Evolutionary conservation across 768 basidiomycete genomes (phyloP).

Genomic region (Austroboletus eburneus): DNA sequence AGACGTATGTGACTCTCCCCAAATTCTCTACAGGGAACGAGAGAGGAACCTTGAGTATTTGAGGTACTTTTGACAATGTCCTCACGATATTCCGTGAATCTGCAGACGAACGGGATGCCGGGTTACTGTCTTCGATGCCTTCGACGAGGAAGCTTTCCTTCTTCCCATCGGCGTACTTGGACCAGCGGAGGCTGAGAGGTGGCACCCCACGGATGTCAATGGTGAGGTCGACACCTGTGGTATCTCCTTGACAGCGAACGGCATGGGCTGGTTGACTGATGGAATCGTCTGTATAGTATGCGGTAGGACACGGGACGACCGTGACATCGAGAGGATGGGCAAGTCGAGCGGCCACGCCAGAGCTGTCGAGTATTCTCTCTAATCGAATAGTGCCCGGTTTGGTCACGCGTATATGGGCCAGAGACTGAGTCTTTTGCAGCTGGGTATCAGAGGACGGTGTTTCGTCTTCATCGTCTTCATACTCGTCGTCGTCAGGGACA

Average conservation of each 20-base stretch:
- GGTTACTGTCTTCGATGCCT: conserved; percentile 66
- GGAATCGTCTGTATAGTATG: conserved; percentile 50
- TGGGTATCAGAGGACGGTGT: conserved; percentile 34
- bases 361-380: conserved; percentile 66
- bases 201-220: conserved; percentile 72
- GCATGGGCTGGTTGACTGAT: conserved; percentile 36
- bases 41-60: conserved; percentile 65
- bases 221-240: conserved; percentile 49
- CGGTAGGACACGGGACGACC: conserved; percentile 79
- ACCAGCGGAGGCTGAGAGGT: conserved; percentile 75
- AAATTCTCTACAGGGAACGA: conserved; percentile 56
- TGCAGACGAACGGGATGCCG: conserved; percentile 28
- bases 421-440: conserved; percentile 70
- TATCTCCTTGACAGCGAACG: conserved; percentile 67
- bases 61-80: conserved; percentile 35
- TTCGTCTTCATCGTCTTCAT: conserved; percentile 54
- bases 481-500: conserved; percentile 59
- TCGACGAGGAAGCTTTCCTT: conserved; percentile 76
- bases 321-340: conserved; percentile 57
- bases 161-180: conserved; percentile 60
- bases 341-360: conserved; percentile 72
- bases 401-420: conserved; percentile 66
- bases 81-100: conserved; percentile 22
- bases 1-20: conserved; percentile 66
- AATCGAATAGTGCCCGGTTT: conserved; percentile 75